Base-by-base conservation (phyloP, 2,329 filamentous ascomycete species). In the Penicillium rolfsii region DNA sequence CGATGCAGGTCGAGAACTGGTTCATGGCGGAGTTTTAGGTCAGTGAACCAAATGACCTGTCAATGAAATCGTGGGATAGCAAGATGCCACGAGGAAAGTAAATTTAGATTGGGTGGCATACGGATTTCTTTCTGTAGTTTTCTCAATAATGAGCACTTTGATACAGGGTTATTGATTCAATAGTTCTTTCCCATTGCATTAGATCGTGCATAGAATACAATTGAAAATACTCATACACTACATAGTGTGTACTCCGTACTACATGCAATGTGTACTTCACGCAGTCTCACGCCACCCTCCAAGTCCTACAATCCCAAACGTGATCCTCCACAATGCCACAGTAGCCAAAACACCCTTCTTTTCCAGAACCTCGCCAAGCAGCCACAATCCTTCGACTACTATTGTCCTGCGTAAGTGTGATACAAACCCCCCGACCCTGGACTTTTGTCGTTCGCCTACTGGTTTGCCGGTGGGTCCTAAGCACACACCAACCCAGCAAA, bases 1-100 rank as follows among this genome's bases (percentile, higher is more conserved):
- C 26, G 45, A 9, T 30, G 14, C 14, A 12, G 45, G 24, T 30
- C 45, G 16, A 48, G 45, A 48, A 48, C 45, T 30, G 45, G 45
- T 48, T 48, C 45, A 30, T 30, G 45, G 45, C 45, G 30, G 45
- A 26, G 30, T n/a, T 48, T 48, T 48, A 48, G 45, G 14, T 28
- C 24, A 4, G 2, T 11, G 45, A 28, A 28, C 45, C 45, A 48
- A 48, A 30, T 22, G 43, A 30, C 6, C 24, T 30, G 45, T n/a
- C 45, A 48, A 16, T 48, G 3, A 9, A 48, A 48, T 48, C 45
- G 45, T 26, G 45, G 45, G 45, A 8, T 48, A 26, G 26, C 26
- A 28, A 48, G 45, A 48, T 16, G 16, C 2, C 5, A 14, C 45
- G 26, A 24, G 14, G 14, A 28, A 16, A 11, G 45, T 1, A 4